Evolutionary conservation across 2,329 filamentous ascomycete genomes (phyloP).

Genomic region (Elsinoe australis): DNA sequence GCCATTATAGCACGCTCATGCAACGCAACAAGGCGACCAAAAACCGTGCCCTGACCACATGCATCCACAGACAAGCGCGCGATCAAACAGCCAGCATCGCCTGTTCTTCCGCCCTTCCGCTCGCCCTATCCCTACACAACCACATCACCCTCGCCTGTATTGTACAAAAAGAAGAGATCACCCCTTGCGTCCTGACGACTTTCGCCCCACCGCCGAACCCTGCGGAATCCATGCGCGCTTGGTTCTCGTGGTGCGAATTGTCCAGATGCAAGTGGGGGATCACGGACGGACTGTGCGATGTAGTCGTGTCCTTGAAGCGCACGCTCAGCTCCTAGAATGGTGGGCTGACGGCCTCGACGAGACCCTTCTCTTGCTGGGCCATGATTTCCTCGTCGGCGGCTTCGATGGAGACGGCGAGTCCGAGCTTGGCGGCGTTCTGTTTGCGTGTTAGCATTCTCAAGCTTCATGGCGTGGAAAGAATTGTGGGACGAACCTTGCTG

Average conservation of each 20-base stretch:
- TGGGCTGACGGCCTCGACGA: slow-evolving; percentile 40
- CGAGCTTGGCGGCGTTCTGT: slow-evolving; percentile 90
- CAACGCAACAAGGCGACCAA: too few relatives aligned
- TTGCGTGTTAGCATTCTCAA: slow-evolving; percentile 19
- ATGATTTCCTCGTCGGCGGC: slow-evolving; percentile 76
- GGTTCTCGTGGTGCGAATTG: slow-evolving; percentile 6
- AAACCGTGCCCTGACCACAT: too few relatives aligned
- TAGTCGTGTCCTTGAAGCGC: slow-evolving; percentile 10
- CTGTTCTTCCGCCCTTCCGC: slow-evolving; percentile 6
- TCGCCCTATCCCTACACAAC: not conserved
- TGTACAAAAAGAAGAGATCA: slow-evolving; percentile 13
- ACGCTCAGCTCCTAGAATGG: slow-evolving; percentile 37
- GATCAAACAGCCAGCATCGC: slow-evolving; percentile 11
- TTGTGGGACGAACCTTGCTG: slow-evolving; percentile 57
- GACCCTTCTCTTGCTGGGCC: slow-evolving; percentile 63
- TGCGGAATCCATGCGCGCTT: not conserved
- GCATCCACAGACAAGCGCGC: not conserved
- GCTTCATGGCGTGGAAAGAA: not conserved
- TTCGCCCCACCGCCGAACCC: slow-evolving; percentile 14
- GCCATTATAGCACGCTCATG: not conserved
- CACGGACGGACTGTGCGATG: not conserved
- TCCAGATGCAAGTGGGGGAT: slow-evolving; percentile 11
- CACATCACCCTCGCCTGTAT: slow-evolving; percentile 8
- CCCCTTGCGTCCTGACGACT: not conserved
- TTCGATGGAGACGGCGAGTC: slow-evolving; percentile 88